phyloP scores from a whole-genome alignment of 129 eudicot species.

The Silybum marianum region DNA sequence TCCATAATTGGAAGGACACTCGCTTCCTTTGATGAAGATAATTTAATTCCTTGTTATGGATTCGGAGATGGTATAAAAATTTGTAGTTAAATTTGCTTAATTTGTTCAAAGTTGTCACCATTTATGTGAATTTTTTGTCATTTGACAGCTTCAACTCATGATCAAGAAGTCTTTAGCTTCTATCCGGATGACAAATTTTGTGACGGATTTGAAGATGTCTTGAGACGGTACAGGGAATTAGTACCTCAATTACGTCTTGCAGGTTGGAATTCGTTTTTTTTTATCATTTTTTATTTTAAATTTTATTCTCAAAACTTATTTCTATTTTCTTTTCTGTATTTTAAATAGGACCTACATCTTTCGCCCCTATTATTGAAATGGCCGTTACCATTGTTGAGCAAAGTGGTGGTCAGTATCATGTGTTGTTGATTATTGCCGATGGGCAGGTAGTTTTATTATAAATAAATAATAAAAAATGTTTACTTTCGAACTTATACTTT shows the following conservation, averaged over 20 bases:
- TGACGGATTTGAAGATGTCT: constrained; percentile 92
- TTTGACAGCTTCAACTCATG: constrained; percentile 90
- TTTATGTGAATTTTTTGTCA: constrained; percentile 10
- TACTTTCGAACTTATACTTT: not conserved
- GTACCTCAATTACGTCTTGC: constrained; percentile 94
- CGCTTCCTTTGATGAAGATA: constrained; percentile 88
- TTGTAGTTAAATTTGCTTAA: constrained; percentile 15
- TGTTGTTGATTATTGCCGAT: constrained; percentile 87
- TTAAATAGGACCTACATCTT: constrained; percentile 86
- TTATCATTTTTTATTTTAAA: not conserved
- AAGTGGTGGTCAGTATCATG: constrained; percentile 99
- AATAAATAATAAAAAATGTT: not conserved
- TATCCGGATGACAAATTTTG: constrained; percentile 84
- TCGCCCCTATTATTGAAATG: constrained; percentile 92
- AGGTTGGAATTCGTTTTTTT: constrained; percentile 45
- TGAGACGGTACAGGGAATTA: constrained; percentile 78
- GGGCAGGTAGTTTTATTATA: constrained; percentile 67
- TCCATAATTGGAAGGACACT: constrained; percentile 90
- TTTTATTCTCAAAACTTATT: constrained; percentile 9
- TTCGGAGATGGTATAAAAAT: constrained; percentile 87
- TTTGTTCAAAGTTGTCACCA: constrained; percentile 1
- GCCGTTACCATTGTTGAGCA: constrained; percentile 94
- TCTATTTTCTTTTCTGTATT: constrained; percentile 11
- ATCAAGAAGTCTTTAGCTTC: constrained; percentile 97
- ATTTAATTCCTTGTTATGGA: constrained; percentile 91